Evolutionary conservation across 2,329 filamentous ascomycete species (phyloP), one percentile per base, ranked within the genome.

Genomic region (Fusarium begoniae): DNA sequence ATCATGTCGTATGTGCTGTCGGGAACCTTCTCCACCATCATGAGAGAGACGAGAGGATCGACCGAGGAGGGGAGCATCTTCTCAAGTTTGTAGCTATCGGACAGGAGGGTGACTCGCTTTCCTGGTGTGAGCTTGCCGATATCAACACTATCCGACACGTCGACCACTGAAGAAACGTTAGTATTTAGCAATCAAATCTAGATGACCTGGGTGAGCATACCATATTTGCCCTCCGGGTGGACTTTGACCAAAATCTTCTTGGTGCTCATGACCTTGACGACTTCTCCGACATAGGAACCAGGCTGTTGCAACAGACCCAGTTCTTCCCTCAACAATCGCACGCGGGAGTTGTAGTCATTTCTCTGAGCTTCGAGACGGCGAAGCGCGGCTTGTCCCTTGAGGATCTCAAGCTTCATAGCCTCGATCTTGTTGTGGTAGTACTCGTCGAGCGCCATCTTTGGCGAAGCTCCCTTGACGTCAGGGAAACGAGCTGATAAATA

Each of bases 1-100:
- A 99, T 99, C 96, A 99, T 99, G 86, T 99, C 96, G 88, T 99
- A 99, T 82, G 96, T 99, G 87, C 95, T 98, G 88, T 99, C 96
- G 22, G 96, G 96, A 22, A 99, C 96, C 89, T 99, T 99, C 83
- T 99, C 96, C 59, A 99, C 96, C 96, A 99, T 99, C 96, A 99
- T 99, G 82, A 99, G 93, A 41, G 96, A 99, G 65, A 99, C 96
- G 66, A 99, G 93, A 43, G 96, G 96, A 81, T 99, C 96, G 81
- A 99, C 96, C 26, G 96, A 99, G 63, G 96, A 98, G 26, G 96
- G 96, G 15, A 99, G 91, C 86, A 98, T 97, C 88, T 98, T 98
- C 82, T 98, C 96, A 79, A 99, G 92, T 85, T 98, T 98, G 89
- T 99, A 99, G 76, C 94, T 96, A 83, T 99, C 96, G 79, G 95